A percentile compares a stretch with the other conserved stretches of the same genome.
These are phyloP conservation scores for Tetrahymena thermophila DNA, from an alignment of 73 alveolate genomes.

Conservation along the genomic window DNA sequence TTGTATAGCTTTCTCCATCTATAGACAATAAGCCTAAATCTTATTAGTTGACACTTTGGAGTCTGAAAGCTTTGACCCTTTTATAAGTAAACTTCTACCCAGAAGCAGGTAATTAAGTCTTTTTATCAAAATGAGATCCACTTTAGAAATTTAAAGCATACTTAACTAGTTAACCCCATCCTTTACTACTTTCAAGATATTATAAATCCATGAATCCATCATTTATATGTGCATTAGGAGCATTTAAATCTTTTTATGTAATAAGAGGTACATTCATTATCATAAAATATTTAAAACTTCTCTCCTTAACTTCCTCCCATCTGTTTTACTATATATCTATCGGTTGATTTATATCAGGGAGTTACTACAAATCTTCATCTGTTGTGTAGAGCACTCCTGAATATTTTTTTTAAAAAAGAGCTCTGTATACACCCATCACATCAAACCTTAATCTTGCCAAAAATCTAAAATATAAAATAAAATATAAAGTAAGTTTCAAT, in stretches of 20 bases:
- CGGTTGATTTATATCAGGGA: neutral
- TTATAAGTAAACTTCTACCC: conserved; percentile 27
- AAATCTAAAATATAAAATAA: neutral
- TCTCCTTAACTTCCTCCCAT: neutral
- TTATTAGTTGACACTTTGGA: conserved; percentile 1
- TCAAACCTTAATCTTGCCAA: conserved; percentile 40
- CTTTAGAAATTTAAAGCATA: conserved; percentile 4
- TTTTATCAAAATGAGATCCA: conserved; percentile 24
- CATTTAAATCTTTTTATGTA: conserved; percentile 19
- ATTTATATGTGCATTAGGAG: conserved; percentile 24
- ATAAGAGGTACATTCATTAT: conserved; percentile 19
- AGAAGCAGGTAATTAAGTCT: neutral
- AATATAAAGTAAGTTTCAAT: neutral
- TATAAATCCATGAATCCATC: conserved; percentile 36
- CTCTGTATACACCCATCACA: conserved; percentile 36
- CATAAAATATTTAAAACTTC: conserved; percentile 17
- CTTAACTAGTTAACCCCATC: conserved; percentile 26
- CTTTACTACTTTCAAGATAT: conserved; percentile 22
- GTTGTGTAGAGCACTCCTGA: conserved; percentile 3
- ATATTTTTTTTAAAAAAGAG: conserved; percentile 26
- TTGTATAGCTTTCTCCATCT: conserved; percentile 31
- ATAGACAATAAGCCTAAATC: conserved; percentile 14
- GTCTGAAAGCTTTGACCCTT: conserved; percentile 16
- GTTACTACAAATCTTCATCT: neutral
- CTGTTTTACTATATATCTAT: neutral